These are phyloP conservation scores for Niebla homalea DNA, from an alignment of 495 filamentous ascomycete species.

Conservation along the genomic window DNA sequence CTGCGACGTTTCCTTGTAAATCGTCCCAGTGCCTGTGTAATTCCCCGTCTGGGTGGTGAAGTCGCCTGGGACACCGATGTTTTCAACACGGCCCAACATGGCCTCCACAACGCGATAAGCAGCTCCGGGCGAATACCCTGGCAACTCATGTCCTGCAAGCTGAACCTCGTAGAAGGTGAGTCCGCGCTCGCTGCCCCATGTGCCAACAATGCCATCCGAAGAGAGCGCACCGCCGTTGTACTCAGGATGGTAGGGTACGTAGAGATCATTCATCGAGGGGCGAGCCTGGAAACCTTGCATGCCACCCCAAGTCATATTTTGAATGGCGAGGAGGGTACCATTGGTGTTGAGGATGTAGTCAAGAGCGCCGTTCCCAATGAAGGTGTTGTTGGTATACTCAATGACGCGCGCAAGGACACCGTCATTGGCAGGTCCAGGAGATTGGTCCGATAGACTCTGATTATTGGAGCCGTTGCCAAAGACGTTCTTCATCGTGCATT, in stretches of 20 bases:
- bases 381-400: constrained; percentile 51
- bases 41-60: constrained; percentile 4
- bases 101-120: constrained; percentile 3
- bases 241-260: constrained; percentile 48
- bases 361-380: constrained; percentile 54
- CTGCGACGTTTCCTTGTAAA: background rate
- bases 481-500: constrained; percentile 41
- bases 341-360: constrained; percentile 50
- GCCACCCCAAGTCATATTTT: constrained; percentile 80
- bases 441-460: constrained; percentile 31
- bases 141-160: constrained; percentile 38
- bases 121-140: background rate
- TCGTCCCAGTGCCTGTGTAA: background rate
- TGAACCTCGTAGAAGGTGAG: constrained; percentile 51
- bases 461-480: constrained; percentile 38
- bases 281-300: constrained; percentile 48
- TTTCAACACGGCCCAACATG: background rate
- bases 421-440: constrained; percentile 35
- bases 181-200: constrained; percentile 49
- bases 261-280: constrained; percentile 42
- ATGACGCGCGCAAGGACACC: constrained; percentile 41
- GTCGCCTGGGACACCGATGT: background rate
- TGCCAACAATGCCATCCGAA: constrained; percentile 47
- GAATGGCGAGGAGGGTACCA: constrained; percentile 56
- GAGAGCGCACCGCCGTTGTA: constrained; percentile 26